phyloP scores from a whole-genome alignment of 2,329 filamentous ascomycete species.

The Zymoseptoria tritici region DNA sequence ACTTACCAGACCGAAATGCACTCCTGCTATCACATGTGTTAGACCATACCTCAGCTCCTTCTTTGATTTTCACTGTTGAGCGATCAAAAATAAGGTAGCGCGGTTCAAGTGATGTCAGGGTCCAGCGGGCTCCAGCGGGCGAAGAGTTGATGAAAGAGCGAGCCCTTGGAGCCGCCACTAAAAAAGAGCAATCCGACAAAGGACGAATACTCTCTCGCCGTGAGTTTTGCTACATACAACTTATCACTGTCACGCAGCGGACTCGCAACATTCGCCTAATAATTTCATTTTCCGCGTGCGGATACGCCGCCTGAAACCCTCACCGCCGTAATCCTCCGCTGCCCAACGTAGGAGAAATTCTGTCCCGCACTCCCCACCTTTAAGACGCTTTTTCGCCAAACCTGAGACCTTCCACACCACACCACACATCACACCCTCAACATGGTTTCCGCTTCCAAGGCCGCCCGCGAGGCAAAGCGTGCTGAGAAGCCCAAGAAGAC shows the following conservation, averaged over 20 bases:
- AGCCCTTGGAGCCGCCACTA: no score
- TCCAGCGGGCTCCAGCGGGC: no score
- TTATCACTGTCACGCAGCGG: background rate
- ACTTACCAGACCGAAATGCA: background rate
- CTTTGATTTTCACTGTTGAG: background rate
- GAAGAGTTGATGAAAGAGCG: no score
- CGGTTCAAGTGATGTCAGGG: background rate
- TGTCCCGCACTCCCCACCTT: background rate
- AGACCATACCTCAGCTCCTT: background rate
- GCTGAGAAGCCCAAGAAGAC: slow-evolving; percentile 63
- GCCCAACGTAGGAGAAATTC: background rate
- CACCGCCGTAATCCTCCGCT: background rate
- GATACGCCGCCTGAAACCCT: background rate
- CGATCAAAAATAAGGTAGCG: background rate
- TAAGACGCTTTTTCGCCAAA: background rate
- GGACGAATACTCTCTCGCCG: background rate
- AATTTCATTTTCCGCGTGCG: background rate
- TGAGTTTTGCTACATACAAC: background rate
- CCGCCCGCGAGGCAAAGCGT: slow-evolving; percentile 59
- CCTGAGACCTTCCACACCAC: background rate
- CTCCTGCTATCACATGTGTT: background rate
- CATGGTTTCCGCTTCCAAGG: slow-evolving; percentile 64
- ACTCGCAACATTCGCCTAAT: background rate
- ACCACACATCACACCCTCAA: slow-evolving; percentile 14
- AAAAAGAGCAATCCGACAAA: background rate